Percentiles rank a stretch among this genome's conserved stretches.
phyloP scores from a whole-genome alignment of 495 filamentous ascomycete genomes.

The Podospora pseudocomata region DNA sequence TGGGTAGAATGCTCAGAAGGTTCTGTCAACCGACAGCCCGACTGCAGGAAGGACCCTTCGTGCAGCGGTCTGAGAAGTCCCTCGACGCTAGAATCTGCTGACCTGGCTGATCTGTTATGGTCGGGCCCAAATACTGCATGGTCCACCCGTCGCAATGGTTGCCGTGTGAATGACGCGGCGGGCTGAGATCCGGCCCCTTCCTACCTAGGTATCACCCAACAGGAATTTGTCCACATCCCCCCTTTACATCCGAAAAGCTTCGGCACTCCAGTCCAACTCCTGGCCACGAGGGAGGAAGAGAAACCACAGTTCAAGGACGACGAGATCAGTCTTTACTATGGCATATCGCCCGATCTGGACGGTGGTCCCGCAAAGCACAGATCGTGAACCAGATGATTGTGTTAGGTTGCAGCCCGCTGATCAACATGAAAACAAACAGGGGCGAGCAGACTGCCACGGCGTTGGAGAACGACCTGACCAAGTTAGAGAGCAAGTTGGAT shows the following conservation, averaged over 20 bases:
- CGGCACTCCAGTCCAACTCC: background rate
- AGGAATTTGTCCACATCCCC: background rate
- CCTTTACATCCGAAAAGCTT: background rate
- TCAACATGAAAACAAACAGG: slow-evolving; percentile 30
- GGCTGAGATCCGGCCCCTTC: background rate
- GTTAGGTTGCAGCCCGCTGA: background rate
- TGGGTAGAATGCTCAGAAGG: background rate
- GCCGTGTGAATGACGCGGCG: background rate
- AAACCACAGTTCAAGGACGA: background rate
- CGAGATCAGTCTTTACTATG: background rate
- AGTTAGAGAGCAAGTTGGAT: slow-evolving; percentile 53
- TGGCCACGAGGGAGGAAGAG: background rate
- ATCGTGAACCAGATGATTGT: background rate
- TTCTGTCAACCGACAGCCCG: background rate
- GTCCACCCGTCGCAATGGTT: background rate
- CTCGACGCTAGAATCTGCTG: background rate
- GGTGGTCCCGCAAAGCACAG: background rate
- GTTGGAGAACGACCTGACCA: slow-evolving; percentile 52
- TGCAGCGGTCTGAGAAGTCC: background rate
- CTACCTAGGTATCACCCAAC: background rate
- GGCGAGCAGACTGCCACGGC: slow-evolving; percentile 53
- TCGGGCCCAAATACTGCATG: background rate
- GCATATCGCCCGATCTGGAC: background rate
- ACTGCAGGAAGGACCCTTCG: background rate
- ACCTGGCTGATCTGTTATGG: background rate